Base-by-base conservation (phyloP, 1,284 basidiomycete species). In the Rugiboletus extremiorientalis region DNA sequence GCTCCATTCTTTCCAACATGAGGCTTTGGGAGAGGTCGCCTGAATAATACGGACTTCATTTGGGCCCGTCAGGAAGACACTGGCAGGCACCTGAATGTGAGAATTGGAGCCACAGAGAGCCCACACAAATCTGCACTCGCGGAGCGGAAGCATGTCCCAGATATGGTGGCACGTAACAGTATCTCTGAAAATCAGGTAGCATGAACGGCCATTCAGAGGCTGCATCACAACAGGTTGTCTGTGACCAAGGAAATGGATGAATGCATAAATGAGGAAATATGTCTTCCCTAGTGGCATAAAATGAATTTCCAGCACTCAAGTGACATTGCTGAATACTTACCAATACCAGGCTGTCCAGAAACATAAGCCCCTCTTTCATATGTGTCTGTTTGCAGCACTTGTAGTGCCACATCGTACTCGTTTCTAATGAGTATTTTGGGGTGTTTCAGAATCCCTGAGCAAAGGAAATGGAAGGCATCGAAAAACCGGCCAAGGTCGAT, bases 281-380 rank as follows among this genome's bases (percentile, higher is more conserved):
- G 54, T 56, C 10, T 56, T 56, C 18, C 55, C 55, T 56, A 14
- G 14, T 1, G 8, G 9, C 7, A 30, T 10, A 15, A n/a, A 36
- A n/a, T 12, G 7, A 5, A 14, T 18, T 10, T 4, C 18, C 2
- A 6, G 23, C 4, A 11, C 7, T 36, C n/a, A 4, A n/a, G n/a
- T 8, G 30, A 37, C 6, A 3, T 44, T 11, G 6, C 33, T 18
- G 8, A 16, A 20, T 7, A 49, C 54, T 43, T 2, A 49, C 54
- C 54, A 0, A 57, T 56, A 20, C 55, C 54, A 2, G 33, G 55
- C 11, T 56, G 33, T 5, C 55, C 55, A 3, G 22, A 20, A 23
- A 57, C 30, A 18, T 38, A 57, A 15, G 22, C 45, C 10, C 54
- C 45, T 0, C 3, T 2, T 16, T 5, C 0, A 8, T 56, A 43